Evolutionary conservation across 2,329 filamentous ascomycete species (phyloP).

Genomic region (Penicillium sp.): DNA sequence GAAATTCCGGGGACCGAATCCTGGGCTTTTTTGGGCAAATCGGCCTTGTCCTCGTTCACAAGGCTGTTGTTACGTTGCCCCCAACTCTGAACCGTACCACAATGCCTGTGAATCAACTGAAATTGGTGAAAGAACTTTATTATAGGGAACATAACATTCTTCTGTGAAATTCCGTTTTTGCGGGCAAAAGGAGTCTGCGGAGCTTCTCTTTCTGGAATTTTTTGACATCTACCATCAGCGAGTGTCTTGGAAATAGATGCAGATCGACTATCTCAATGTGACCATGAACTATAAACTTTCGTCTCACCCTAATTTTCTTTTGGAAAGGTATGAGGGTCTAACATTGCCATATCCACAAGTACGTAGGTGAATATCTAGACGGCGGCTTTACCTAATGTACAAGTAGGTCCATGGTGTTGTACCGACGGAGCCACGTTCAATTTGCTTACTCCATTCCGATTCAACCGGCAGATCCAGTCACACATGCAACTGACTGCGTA

Average conservation of each 20-base stretch:
- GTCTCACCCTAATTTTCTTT: background rate
- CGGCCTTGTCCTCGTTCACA: constrained; percentile 68
- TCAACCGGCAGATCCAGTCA: background rate
- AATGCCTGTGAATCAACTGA: constrained; percentile 40
- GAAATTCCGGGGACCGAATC: constrained; percentile 72
- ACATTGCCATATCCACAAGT: too few species aligned
- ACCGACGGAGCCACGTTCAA: background rate
- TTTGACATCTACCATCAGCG: background rate
- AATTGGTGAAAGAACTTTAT: constrained; percentile 39
- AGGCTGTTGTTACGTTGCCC: constrained; percentile 74
- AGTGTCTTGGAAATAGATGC: background rate
- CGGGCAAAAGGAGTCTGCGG: background rate
- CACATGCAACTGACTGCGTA: background rate
- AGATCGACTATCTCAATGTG: background rate
- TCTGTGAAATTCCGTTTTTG: background rate
- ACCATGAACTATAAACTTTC: background rate
- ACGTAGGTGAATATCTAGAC: too few species aligned
- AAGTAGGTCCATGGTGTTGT: background rate
- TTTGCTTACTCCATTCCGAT: background rate
- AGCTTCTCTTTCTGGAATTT: background rate
- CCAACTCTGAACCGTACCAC: constrained; percentile 32
- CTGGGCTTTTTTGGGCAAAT: constrained; percentile 77
- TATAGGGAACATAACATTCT: constrained; percentile 36
- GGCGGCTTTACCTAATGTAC: too few species aligned
- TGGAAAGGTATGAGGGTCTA: too few species aligned